These are phyloP conservation scores for Sideroxylon spinosum DNA, from an alignment of 179 eudicot genomes.

Conservation along the genomic window DNA sequence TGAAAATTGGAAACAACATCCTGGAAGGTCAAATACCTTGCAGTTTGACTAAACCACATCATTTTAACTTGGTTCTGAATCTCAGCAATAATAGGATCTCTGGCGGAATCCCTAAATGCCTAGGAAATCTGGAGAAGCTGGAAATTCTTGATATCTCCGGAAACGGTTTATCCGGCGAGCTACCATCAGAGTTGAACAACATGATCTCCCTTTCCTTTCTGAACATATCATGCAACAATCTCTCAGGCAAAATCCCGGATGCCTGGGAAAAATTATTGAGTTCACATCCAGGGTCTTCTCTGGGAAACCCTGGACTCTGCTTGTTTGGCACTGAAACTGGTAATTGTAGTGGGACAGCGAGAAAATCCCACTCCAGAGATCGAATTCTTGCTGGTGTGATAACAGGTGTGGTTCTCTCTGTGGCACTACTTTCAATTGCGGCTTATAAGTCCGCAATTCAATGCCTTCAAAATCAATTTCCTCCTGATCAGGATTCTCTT, in stretches of 20 bases:
- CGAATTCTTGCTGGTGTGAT: constrained; percentile 7
- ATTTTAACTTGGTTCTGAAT: constrained; percentile 17
- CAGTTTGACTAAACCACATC: constrained; percentile 17
- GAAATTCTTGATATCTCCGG: constrained; percentile 23
- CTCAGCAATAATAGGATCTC: constrained; percentile 22
- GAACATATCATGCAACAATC: constrained; percentile 20
- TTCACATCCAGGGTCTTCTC: constrained; percentile 4
- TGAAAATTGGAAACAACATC: constrained; percentile 26
- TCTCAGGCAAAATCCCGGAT: constrained; percentile 20
- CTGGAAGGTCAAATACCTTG: constrained; percentile 24
- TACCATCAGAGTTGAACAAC: constrained; percentile 20
- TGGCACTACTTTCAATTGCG: constrained; percentile 4
- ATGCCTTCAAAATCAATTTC: background rate
- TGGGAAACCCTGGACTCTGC: constrained; percentile 24
- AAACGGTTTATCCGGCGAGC: constrained; percentile 20
- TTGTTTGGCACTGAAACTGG: background rate
- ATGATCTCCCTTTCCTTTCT: constrained; percentile 22
- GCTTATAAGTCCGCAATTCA: background rate
- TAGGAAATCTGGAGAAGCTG: constrained; percentile 16
- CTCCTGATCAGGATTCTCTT: background rate
- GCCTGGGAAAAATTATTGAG: constrained; percentile 17
- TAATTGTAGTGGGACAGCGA: background rate
- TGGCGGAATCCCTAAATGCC: constrained; percentile 25
- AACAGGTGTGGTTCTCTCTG: constrained; percentile 4
- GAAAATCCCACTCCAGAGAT: background rate